phyloP scores from a whole-genome alignment of 176 grass and related monocot species.

The Oryza punctata region DNA sequence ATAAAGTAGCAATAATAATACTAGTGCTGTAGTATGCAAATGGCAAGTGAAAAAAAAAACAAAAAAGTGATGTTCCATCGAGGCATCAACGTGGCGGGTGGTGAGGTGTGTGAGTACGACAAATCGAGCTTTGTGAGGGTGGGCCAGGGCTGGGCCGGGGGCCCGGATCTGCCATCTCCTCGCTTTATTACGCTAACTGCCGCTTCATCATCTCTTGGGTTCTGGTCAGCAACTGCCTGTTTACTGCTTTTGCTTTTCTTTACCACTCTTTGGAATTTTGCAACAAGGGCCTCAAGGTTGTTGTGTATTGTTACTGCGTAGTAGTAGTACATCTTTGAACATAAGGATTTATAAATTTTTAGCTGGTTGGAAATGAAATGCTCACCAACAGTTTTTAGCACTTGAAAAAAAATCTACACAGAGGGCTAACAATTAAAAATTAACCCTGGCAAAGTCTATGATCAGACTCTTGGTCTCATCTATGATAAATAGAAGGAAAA shows the following conservation, averaged over 20 bases:
- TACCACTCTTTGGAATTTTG: neutral
- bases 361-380: neutral
- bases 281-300: neutral
- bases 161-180: neutral
- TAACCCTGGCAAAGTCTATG: too few relatives aligned
- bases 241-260: constrained; percentile 20
- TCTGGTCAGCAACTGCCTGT: constrained; percentile 10
- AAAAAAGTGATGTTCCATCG: neutral
- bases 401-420: neutral
- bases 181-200: neutral
- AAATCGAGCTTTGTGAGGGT: constrained; percentile 33
- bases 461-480: too few relatives aligned
- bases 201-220: neutral
- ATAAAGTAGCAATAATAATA: neutral
- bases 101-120: neutral
- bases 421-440: neutral
- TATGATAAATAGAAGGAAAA: too few relatives aligned
- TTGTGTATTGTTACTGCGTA: neutral
- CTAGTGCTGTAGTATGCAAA: neutral
- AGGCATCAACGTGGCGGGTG: neutral
- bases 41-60: neutral
- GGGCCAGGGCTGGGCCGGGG: constrained; percentile 9
- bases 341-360: neutral
- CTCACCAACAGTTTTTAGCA: neutral
- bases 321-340: neutral